phyloP scores from a whole-genome alignment of 768 basidiomycete genomes.

The Lactifluus subvellereus region DNA sequence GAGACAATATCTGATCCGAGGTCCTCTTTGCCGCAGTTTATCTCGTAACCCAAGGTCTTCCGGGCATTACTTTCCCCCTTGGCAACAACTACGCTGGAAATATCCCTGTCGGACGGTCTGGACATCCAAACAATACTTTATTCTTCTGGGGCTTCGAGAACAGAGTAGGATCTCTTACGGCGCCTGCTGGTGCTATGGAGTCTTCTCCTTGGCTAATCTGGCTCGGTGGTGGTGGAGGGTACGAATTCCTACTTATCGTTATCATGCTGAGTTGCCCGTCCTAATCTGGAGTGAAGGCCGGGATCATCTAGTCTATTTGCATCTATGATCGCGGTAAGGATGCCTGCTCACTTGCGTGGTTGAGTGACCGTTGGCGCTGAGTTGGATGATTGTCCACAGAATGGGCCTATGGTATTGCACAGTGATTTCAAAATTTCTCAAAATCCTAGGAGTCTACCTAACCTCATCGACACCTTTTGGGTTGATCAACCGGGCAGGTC shows the following conservation, averaged over 20 bases:
- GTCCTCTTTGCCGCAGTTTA: constrained; percentile 28
- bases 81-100: constrained; percentile 36
- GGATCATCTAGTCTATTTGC: constrained; percentile 67
- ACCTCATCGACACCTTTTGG: constrained; percentile 63
- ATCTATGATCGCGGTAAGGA: constrained; percentile 48
- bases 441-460: constrained; percentile 55
- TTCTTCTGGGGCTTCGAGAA: constrained; percentile 40
- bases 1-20: not conserved
- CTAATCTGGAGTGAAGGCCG: constrained; percentile 36
- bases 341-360: not conserved
- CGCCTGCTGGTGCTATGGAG: constrained; percentile 23
- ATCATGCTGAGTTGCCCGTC: not conserved
- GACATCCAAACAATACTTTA: constrained; percentile 35
- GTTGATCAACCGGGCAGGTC: constrained; percentile 57
- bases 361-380: not conserved
- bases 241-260: not conserved
- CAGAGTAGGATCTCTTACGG: constrained; percentile 34
- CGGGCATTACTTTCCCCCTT: constrained; percentile 32
- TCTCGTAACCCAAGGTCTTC: constrained; percentile 33
- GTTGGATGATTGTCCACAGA: constrained; percentile 35
- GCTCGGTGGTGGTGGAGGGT: constrained; percentile 34
- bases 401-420: constrained; percentile 60
- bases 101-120: constrained; percentile 30
- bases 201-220: constrained; percentile 37
- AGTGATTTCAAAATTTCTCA: constrained; percentile 43